These are phyloP conservation scores for Lolium multiflorum DNA, from an alignment of 176 grass and related monocot species.

Conservation along the genomic window DNA sequence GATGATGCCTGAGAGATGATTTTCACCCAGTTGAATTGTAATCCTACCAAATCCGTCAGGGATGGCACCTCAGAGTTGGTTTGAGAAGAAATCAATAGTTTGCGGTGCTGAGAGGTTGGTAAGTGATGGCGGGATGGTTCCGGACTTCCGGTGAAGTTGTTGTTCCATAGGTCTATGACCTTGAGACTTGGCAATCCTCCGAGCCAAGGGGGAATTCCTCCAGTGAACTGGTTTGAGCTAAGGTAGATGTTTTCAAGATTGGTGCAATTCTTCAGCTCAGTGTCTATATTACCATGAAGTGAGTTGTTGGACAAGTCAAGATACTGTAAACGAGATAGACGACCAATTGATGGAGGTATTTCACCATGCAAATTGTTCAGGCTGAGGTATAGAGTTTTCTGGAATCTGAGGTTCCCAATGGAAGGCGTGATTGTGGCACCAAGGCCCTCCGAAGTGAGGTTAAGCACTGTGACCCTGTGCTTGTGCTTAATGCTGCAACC, in stretches of 20 bases:
- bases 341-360: neutral
- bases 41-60: constrained; percentile 30
- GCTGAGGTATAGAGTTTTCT: constrained; percentile 25
- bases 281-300: constrained; percentile 7
- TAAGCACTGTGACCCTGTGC: neutral
- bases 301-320: constrained; percentile 26
- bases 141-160: constrained; percentile 26
- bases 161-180: neutral
- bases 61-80: constrained; percentile 29
- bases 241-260: neutral
- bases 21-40: neutral
- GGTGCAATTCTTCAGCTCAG: constrained; percentile 26
- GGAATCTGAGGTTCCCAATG: constrained; percentile 39
- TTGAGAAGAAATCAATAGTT: fast-evolving
- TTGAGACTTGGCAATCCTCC: neutral
- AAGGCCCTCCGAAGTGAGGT: constrained; percentile 22
- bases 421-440: neutral
- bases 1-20: constrained; percentile 43
- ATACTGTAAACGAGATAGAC: neutral
- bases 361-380: neutral
- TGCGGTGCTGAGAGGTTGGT: constrained; percentile 5
- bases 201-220: constrained; percentile 38
- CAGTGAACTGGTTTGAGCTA: neutral
- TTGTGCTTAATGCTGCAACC: constrained; percentile 32
- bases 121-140: constrained; percentile 26